A percentile compares a stretch with the other conserved stretches of the same genome.
Conservation (phyloP, 768 basidiomycete genomes). For the Crassisporium funariophilum region DNA sequence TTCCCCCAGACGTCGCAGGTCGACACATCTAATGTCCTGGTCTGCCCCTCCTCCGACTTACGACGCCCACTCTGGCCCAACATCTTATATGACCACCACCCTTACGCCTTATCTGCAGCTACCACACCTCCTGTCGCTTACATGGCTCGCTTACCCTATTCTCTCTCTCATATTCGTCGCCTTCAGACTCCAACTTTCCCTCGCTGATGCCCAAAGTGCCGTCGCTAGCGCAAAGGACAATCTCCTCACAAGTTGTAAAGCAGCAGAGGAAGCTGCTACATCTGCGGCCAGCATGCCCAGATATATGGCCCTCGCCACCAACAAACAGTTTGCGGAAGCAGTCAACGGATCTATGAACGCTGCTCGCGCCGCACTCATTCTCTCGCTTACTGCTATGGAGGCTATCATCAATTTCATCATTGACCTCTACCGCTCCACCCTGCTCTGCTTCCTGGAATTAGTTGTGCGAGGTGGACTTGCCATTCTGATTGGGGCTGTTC, state of each 20-base stretch:
- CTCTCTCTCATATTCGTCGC: constrained; percentile 87
- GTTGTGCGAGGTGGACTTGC: constrained; percentile 80
- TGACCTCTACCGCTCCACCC: constrained; percentile 89
- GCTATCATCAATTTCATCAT: constrained; percentile 89
- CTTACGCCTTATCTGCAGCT: constrained; percentile 86
- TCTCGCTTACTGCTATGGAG: constrained; percentile 84
- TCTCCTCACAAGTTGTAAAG: constrained; percentile 82
- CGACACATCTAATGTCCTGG: constrained; percentile 40
- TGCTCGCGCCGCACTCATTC: constrained; percentile 70
- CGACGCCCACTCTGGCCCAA: constrained; percentile 49
- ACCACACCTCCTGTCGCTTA: constrained; percentile 78
- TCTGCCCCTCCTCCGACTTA: constrained; percentile 55
- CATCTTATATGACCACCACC: constrained; percentile 30
- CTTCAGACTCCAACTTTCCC: constrained; percentile 77
- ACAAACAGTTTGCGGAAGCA: constrained; percentile 74
- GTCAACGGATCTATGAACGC: constrained; percentile 80
- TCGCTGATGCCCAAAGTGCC: constrained; percentile 65
- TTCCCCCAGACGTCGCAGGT: constrained; percentile 45
- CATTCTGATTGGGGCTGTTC: constrained; percentile 78
- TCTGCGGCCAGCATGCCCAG: constrained; percentile 84
- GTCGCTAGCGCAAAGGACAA: constrained; percentile 71
- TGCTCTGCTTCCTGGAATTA: constrained; percentile 92
- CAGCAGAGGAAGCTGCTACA: constrained; percentile 82
- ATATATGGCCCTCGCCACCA: constrained; percentile 85
- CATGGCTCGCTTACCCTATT: constrained; percentile 91